Conservation (phyloP, 179 eudicot species). For the Actinidia polygama region DNA sequence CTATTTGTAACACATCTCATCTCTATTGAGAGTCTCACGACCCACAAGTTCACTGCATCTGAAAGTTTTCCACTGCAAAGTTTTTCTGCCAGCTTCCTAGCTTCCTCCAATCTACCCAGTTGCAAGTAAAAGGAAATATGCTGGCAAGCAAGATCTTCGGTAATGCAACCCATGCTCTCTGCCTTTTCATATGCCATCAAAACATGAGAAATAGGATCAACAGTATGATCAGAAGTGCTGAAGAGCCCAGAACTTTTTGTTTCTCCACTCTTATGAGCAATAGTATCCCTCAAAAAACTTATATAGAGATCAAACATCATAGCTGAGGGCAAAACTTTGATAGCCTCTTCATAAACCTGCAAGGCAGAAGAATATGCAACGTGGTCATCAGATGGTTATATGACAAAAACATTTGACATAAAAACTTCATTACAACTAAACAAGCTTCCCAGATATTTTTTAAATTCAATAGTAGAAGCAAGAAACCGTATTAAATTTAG, state of each 20-base stretch:
- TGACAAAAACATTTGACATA: neutral
- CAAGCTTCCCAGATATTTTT: neutral
- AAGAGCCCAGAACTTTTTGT: conserved; percentile 23
- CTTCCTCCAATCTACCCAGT: conserved; percentile 58
- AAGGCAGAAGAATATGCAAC: conserved; percentile 5
- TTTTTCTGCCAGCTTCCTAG: conserved; percentile 61
- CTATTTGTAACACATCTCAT: conserved; percentile 41
- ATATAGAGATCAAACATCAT: conserved; percentile 59
- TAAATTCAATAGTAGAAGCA: neutral
- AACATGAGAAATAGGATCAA: conserved; percentile 49
- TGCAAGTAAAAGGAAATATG: conserved; percentile 55
- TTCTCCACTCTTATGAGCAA: conserved; percentile 37
- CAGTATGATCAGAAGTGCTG: conserved; percentile 24
- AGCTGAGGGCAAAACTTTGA: conserved; percentile 50
- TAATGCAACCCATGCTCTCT: conserved; percentile 59
- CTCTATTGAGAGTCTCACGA: conserved; percentile 66
- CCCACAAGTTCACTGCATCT: conserved; percentile 61
- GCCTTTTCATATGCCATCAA: conserved; percentile 62
- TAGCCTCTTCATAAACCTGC: conserved; percentile 84
- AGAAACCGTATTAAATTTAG: too few relatives aligned
- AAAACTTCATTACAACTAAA: neutral
- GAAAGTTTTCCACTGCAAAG: conserved; percentile 61
- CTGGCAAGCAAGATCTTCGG: conserved; percentile 75
- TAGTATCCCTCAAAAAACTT: conserved; percentile 55
- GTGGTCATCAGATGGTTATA: neutral